Evolutionary conservation across 352 stramenopile species (phyloP).

Genomic region (Globisporangium carolinianum): DNA sequence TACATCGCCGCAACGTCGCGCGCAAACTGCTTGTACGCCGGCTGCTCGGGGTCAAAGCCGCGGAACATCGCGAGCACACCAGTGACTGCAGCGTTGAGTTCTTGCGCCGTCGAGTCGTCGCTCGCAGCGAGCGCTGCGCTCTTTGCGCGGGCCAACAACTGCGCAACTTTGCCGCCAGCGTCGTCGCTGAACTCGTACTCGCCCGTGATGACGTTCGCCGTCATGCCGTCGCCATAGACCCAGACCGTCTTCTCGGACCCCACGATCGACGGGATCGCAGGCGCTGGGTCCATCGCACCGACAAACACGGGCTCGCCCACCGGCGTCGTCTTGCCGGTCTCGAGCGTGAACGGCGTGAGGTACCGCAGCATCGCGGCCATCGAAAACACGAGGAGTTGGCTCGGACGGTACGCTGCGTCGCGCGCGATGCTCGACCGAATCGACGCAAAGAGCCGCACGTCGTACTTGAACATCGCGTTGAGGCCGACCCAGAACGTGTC

Average conservation of each 20-base stretch:
- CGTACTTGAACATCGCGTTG: constrained; percentile 67
- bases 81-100: constrained; percentile 12
- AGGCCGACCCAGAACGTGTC: constrained; percentile 92
- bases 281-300: neutral
- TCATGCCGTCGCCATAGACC: constrained; percentile 36
- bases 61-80: constrained; percentile 27
- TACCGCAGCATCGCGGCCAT: constrained; percentile 40
- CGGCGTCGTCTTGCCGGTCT: neutral
- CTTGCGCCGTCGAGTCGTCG: constrained; percentile 10
- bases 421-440: constrained; percentile 18
- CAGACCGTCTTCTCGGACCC: constrained; percentile 19
- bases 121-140: constrained; percentile 3
- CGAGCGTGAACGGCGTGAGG: constrained; percentile 24
- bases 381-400: constrained; percentile 41
- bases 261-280: constrained; percentile 7
- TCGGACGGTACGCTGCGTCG: constrained; percentile 21
- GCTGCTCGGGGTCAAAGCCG: constrained; percentile 34
- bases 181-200: constrained; percentile 54
- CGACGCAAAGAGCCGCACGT: constrained; percentile 31
- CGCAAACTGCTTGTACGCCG: constrained; percentile 33
- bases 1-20: constrained; percentile 44
- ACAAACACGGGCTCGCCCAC: neutral
- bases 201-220: constrained; percentile 28
- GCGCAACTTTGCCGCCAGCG: constrained; percentile 17
- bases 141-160: too few relatives aligned